phyloP scores from a whole-genome alignment of 2,329 filamentous ascomycete genomes.

The Fulvia fulva region DNA sequence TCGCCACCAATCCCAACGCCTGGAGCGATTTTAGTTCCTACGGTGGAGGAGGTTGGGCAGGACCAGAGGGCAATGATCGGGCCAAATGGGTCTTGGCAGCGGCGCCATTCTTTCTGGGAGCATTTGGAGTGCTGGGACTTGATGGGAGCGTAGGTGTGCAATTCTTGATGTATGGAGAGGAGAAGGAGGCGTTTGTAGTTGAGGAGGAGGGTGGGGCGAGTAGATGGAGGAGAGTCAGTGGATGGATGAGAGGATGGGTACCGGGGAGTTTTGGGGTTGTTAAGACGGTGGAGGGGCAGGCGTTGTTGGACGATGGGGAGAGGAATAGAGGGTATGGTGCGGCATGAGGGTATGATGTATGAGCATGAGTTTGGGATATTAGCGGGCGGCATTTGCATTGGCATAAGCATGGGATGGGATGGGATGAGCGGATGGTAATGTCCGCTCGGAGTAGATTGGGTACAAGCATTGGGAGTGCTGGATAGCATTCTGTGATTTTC shows the following conservation, averaged over 20 bases:
- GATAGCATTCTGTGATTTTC: not conserved
- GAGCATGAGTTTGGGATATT: not conserved
- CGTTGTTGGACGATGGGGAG: conserved; percentile 14
- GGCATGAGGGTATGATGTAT: conserved; percentile 2
- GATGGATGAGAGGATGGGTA: conserved; percentile 65
- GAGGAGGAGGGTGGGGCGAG: conserved; percentile 38
- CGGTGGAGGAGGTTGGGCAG: conserved; percentile 56
- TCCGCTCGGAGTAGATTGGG: not conserved
- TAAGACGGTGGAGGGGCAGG: conserved; percentile 21
- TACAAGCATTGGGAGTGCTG: not conserved
- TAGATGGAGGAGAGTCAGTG: conserved; percentile 56
- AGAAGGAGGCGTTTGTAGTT: conserved; percentile 44
- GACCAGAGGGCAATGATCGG: conserved; percentile 51
- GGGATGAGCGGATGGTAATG: not conserved
- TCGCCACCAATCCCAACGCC: conserved; percentile 60
- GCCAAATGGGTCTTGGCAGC: conserved; percentile 56
- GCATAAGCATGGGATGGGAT: not conserved
- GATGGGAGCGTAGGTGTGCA: conserved; percentile 62
- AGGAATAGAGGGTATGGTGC: conserved; percentile 24
- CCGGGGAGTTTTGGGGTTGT: conserved; percentile 45
- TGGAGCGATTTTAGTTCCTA: conserved; percentile 56
- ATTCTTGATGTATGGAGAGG: conserved; percentile 55
- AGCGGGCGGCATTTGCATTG: conserved; percentile 1
- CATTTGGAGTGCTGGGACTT: conserved; percentile 59
- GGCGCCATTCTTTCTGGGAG: conserved; percentile 62